These are phyloP conservation scores for Aspergillus kassunensis DNA, from an alignment of 495 filamentous ascomycete genomes.

Conservation along the genomic window DNA sequence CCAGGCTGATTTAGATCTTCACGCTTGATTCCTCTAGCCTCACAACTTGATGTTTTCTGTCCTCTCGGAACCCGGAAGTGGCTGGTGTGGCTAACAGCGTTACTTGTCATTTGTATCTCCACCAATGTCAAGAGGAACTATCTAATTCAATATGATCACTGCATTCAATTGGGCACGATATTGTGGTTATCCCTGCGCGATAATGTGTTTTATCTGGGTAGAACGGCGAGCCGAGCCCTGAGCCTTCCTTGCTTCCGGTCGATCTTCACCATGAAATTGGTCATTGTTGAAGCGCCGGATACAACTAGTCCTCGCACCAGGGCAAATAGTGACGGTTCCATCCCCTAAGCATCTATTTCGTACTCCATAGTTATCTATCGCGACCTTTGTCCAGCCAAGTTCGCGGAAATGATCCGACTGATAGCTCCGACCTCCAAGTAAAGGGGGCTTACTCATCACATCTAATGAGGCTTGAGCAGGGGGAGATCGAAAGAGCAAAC, in stretches of 20 bases:
- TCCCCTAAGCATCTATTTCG: background rate
- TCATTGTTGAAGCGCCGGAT: background rate
- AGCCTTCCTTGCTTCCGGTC: constrained; percentile 3
- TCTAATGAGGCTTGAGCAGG: no score
- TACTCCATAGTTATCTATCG: background rate
- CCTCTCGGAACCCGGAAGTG: constrained; percentile 9
- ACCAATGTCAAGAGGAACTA: background rate
- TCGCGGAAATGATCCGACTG: background rate
- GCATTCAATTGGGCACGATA: background rate
- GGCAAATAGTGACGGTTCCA: background rate
- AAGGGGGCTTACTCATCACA: constrained; percentile 6
- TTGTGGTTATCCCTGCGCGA: background rate
- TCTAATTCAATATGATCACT: background rate
- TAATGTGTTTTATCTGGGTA: background rate
- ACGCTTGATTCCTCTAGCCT: background rate
- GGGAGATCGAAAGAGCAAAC: constrained; percentile 2
- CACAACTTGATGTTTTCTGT: background rate
- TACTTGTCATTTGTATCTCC: constrained; percentile 8
- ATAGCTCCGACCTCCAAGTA: background rate
- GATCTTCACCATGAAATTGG: constrained; percentile 1
- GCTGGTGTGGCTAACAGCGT: constrained; percentile 17
- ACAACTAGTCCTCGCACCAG: background rate
- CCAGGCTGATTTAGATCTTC: background rate
- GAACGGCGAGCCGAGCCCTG: background rate
- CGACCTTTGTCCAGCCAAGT: no score